Evolutionary conservation across 331 rosid genomes (phyloP), one percentile per base, ranked within the genome.

Genomic region (Prunus yedoensis): DNA sequence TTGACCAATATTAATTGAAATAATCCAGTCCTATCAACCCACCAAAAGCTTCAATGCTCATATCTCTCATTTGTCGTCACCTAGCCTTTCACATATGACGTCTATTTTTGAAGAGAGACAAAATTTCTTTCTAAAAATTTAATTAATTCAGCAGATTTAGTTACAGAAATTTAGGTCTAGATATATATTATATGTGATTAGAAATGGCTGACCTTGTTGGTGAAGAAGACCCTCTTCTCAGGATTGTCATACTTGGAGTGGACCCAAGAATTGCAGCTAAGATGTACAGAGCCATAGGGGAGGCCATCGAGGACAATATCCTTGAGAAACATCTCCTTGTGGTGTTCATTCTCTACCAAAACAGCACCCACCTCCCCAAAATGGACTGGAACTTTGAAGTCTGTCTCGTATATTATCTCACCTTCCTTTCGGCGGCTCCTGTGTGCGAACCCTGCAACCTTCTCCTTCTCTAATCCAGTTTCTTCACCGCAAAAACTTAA

Each of bases 311-410:
- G 63, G n/a, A 84, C 76, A n/a, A 93, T 59, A 1, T 85, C 80
- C 66, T 60, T 78, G 3, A 93, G 46, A 59, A 70, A 89, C 57
- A 85, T 78, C 80, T 93, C 98, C 60, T 35, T 82, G 79, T 28
- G 87, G 68, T 93, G 92, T 66, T 91, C 97, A 73, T 89, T 93
- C 82, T 91, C 93, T 13, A 93, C 81, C 1, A 85, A 13, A 20
- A 93, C 1, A 0, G 88, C 97, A 3, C 97, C 98, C 13, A 93
- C 66, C 62, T 66, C 52, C 25, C 96, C 97, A 52, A 89, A 93
- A 43, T 41, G 65, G 0, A 6, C 1, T 18, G 88, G 76, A 32
- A 93, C 85, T n/a, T 77, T 82, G 27, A 93, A 74, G 1, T 78
- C 80, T 38, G 91, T 52, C 70, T 81, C 90, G 74, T 93, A 93